phyloP scores from a whole-genome alignment of 2,329 filamentous ascomycete genomes.

The Neobulgaria alba region DNA sequence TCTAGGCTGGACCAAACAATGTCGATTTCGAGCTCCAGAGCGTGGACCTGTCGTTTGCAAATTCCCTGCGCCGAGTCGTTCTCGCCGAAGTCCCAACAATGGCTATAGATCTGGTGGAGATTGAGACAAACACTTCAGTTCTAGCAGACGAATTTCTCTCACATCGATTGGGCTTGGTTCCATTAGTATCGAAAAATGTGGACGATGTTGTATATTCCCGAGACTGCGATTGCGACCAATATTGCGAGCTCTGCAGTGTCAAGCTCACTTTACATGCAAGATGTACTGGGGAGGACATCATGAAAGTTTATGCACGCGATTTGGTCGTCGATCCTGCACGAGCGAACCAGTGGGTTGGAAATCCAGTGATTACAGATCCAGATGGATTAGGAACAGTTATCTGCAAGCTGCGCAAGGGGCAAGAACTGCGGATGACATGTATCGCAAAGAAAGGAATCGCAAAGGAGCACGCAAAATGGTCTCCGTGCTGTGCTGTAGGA shows the following conservation, averaged over 20 bases:
- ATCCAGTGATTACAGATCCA: constrained; percentile 74
- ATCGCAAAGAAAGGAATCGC: constrained; percentile 98
- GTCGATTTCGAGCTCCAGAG: constrained; percentile 89
- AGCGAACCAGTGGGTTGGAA: constrained; percentile 66
- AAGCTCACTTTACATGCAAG: constrained; percentile 76
- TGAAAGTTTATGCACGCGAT: constrained; percentile 91
- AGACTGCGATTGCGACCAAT: constrained; percentile 94
- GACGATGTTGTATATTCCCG: constrained; percentile 78
- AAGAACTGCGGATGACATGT: constrained; percentile 84
- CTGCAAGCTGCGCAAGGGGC: constrained; percentile 79
- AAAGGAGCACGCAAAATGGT: constrained; percentile 98
- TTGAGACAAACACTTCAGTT: constrained; percentile 90
- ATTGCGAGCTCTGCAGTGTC: constrained; percentile 87
- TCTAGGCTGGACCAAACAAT: constrained; percentile 66
- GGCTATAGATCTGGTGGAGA: constrained; percentile 89
- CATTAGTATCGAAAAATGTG: constrained; percentile 75
- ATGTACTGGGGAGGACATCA: constrained; percentile 77
- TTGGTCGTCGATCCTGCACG: constrained; percentile 63
- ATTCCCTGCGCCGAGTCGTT: constrained; percentile 83
- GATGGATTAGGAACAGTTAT: constrained; percentile 78
- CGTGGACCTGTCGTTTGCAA: constrained; percentile 85
- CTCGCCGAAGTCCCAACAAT: constrained; percentile 91
- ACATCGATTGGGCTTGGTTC: constrained; percentile 84
- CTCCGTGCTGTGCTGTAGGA: constrained; percentile 80
- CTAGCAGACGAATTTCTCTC: constrained; percentile 93